Evolutionary conservation across 148 eudicot genomes (phyloP), one percentile per base, ranked within the genome.

Genomic region (Rhododendron molle): DNA sequence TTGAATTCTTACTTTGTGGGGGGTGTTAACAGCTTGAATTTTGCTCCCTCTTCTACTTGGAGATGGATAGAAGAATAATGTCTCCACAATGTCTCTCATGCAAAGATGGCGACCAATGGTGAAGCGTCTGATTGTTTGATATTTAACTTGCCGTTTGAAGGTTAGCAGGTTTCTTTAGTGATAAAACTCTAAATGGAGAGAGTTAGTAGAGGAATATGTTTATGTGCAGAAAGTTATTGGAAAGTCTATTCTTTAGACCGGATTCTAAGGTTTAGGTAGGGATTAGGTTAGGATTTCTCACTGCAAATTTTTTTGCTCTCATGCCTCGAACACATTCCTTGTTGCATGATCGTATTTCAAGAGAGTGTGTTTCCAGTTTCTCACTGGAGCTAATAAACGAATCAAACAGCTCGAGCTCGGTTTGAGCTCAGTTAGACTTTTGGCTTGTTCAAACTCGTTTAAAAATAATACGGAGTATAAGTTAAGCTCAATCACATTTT

Each of bases 101-200:
- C 86, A 85, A 58, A 78, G 86, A 76, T 58, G 86, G 54, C 26
- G 32, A 52, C 32, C 44, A 49, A 74, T 56, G 52, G 6, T 9
- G 50, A 58, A 56, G 28, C 43, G 36, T 14, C 11, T 21, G 67
- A 52, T 74, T 34, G 38, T 23, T 84, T 10, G 38, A 38, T 38
- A 36, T 74, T 74, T 74, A 18, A 74, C 78, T 34, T 38, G 46
- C 12, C 21, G 38, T 32, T 30, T 30, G 20, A 30, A 71, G 32
- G 76, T 21, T 71, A 71, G 7, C 18, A 3, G 23, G 21, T 81
- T 58, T 34, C 7, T 43, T 83, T 67, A 62, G 21, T 65, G 23
- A 7, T 15, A 74, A 52, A 54, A 14, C 3, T 54, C 0, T 21
- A 28, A 18, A 52, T 56, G 26, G 36, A 50, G 26, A 54, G 44